phyloP scores from a whole-genome alignment of 805 yeast genomes.

The Candida multigemmis region DNA sequence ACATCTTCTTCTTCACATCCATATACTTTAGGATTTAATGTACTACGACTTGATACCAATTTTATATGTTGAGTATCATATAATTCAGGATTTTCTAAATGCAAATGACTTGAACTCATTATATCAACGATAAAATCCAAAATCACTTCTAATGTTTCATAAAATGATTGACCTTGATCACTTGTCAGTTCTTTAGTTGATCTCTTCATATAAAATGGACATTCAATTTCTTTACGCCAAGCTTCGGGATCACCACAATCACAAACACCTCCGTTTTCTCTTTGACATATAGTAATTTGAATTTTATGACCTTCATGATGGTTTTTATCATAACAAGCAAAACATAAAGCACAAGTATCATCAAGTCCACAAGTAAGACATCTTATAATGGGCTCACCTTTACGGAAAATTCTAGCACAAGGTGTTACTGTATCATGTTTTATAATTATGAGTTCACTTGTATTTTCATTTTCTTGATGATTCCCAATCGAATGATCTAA shows the following conservation, averaged over 20 bases:
- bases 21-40: conserved; percentile 35
- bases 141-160: conserved; percentile 33
- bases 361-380: conserved; percentile 72
- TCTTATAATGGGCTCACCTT: conserved; percentile 77
- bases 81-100: conserved; percentile 20
- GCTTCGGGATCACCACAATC: conserved; percentile 91
- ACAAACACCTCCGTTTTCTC: conserved; percentile 73
- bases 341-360: conserved; percentile 79
- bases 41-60: conserved; percentile 18
- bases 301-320: conserved; percentile 69
- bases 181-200: conserved; percentile 28
- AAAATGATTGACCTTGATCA: conserved; percentile 29
- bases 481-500: conserved; percentile 22
- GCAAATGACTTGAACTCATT: conserved; percentile 39
- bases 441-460: conserved; percentile 1
- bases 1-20: conserved; percentile 26
- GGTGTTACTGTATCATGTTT: conserved; percentile 30
- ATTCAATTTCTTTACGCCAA: conserved; percentile 48
- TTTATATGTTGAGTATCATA: conserved; percentile 13
- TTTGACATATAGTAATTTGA: conserved; percentile 50
- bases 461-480: conserved; percentile 17
- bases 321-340: conserved; percentile 60
- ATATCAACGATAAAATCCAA: conserved; percentile 59
- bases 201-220: conserved; percentile 25
- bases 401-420: conserved; percentile 62